phyloP scores from a whole-genome alignment of 257 asterid species.

The Fraxinus anomala region DNA sequence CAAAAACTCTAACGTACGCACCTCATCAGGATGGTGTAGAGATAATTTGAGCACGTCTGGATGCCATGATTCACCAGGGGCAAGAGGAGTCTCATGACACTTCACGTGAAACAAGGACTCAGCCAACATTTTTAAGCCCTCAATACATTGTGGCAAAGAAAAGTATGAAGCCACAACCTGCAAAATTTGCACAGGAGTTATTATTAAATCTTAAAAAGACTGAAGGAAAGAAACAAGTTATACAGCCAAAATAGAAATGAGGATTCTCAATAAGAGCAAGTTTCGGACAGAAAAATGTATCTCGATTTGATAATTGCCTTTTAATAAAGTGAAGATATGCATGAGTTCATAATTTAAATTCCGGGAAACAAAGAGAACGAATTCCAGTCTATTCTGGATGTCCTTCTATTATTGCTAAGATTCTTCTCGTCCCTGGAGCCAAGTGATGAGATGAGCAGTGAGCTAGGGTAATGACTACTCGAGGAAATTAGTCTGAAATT shows the following conservation, averaged over 20 bases:
- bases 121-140: constrained; percentile 79
- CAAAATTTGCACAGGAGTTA: constrained; percentile 15
- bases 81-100: constrained; percentile 59
- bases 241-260: not conserved
- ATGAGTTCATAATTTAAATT: not conserved
- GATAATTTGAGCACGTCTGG: constrained; percentile 88
- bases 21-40: constrained; percentile 89
- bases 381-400: constrained; percentile 1
- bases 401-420: not conserved
- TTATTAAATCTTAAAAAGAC: constrained; percentile 22
- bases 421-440: not conserved
- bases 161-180: constrained; percentile 83
- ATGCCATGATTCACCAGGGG: constrained; percentile 99
- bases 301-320: not conserved
- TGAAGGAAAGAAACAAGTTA: constrained; percentile 6
- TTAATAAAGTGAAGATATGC: not conserved
- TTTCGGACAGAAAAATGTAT: not conserved
- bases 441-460: constrained; percentile 8
- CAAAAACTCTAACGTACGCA: constrained; percentile 33
- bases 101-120: constrained; percentile 86
- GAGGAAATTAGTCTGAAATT: not conserved
- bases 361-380: constrained; percentile 2
- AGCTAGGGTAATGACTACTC: not conserved
- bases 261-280: constrained; percentile 3
- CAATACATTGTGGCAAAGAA: constrained; percentile 73